Conservation (phyloP, 2,329 filamentous ascomycete genomes). For the Aspergillus costaricaensis region DNA sequence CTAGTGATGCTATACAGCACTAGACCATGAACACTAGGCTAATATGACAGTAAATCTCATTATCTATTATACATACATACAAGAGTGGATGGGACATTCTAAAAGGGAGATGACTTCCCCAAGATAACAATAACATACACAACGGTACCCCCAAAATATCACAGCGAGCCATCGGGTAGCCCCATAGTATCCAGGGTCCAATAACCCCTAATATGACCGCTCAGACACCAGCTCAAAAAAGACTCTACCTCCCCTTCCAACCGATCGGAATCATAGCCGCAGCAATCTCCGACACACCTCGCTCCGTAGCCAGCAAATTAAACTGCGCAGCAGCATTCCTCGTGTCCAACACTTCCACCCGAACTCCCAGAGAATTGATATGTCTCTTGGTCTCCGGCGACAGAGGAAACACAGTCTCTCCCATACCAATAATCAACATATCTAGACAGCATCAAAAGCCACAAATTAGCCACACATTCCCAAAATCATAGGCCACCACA, state of each 20-base stretch:
- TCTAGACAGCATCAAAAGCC: conserved; percentile 14
- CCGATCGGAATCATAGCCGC: conserved; percentile 85
- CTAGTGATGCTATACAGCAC: no score
- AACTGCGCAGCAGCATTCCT: conserved; percentile 92
- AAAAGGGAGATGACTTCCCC: not conserved
- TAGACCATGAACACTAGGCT: no score
- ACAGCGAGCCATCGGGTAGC: not conserved
- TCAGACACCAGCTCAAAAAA: not conserved
- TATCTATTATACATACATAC: conserved; percentile 29
- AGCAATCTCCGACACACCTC: conserved; percentile 80
- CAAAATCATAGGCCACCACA: not conserved
- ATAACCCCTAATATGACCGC: not conserved
- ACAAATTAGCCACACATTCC: not conserved
- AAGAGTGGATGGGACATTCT: not conserved
- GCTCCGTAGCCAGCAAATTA: conserved; percentile 91
- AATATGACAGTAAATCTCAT: no score
- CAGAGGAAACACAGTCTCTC: conserved; percentile 72
- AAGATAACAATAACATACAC: not conserved
- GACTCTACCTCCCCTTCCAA: conserved; percentile 59
- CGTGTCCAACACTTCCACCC: conserved; percentile 87
- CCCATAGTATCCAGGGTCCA: not conserved
- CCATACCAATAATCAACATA: conserved; percentile 77
- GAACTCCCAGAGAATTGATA: conserved; percentile 76
- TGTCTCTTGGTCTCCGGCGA: conserved; percentile 71
- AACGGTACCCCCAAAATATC: not conserved